Base-by-base conservation (phyloP, 352 stramenopile species). In the Globisporangium nodosum region DNA sequence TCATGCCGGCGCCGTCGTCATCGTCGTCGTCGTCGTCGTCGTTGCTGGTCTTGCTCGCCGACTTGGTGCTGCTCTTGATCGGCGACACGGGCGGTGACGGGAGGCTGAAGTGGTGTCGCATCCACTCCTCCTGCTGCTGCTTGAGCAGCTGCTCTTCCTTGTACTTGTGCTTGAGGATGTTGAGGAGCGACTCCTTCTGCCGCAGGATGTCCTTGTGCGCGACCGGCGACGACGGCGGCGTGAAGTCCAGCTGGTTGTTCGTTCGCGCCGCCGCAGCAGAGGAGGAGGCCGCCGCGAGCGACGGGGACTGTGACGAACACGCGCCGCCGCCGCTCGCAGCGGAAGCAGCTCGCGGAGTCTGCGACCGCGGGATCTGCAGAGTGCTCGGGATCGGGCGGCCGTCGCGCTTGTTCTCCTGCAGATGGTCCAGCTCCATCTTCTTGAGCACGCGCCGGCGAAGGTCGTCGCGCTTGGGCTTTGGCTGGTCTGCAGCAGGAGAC, bases 41-140 rank as follows among this genome's bases (percentile, higher is more conserved):
- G 8, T 35, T 18, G 30, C 39, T 57, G 56, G 16, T 31, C 24
- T 18, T 35, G 12, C 31, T 42, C 5, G 21, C 51, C 18, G 18
- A 2, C 37, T 43, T 30, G n/a, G 3, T 62, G 1, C n/a, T 48
- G 51, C 54, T 56, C 54, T 53, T 39, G 52, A 74, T 73, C 21
- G 75, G 64, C 0, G 71, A 77, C 27, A 76, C 52, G 20, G 68
- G 65, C 31, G 56, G 68, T 30, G 66, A 59, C 5, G 57, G 49
- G 31, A 66, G 59, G 47, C 70, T 69, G 16, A 73, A 62, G 33
- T 73, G 62, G 60, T 65, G 65, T 8, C 71, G 74, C 74, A 90
- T 86, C 81, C 81, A 90, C 42, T 87, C 78, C 30, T 87, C 74
- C 48, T 90, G 81, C 56, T 90, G 78, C 52, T 85, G 70, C 39